Conservation (phyloP, 768 basidiomycete genomes). For the Pleurotus cornucopiae region DNA sequence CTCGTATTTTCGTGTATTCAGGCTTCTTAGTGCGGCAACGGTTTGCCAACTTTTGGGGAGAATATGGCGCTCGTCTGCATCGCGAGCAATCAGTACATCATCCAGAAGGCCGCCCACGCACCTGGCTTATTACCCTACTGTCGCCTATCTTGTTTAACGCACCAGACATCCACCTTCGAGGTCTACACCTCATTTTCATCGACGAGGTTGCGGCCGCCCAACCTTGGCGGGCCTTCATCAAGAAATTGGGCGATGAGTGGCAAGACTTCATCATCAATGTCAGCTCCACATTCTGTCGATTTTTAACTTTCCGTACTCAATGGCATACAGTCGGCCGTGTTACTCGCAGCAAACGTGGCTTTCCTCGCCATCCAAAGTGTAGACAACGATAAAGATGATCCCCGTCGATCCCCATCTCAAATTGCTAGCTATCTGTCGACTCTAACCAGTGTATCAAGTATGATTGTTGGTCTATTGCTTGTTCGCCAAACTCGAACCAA, state of each 20-base stretch:
- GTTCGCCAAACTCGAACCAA: constrained; percentile 35
- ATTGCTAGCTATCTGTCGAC: constrained; percentile 42
- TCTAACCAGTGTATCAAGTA: constrained; percentile 34
- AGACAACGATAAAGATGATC: constrained; percentile 14
- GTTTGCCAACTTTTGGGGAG: constrained; percentile 40
- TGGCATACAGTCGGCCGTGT: constrained; percentile 36
- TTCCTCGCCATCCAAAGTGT: constrained; percentile 44
- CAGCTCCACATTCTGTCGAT: constrained; percentile 10
- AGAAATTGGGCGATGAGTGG: constrained; percentile 33
- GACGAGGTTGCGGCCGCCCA: constrained; percentile 34
- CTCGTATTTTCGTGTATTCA: too few relatives aligned
- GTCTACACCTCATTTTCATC: constrained; percentile 42
- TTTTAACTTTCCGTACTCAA: neutral
- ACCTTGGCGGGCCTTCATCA: constrained; percentile 37
- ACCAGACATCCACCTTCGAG: constrained; percentile 36
- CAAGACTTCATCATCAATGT: constrained; percentile 40
- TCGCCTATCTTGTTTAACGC: constrained; percentile 41
- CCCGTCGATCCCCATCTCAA: constrained; percentile 23
- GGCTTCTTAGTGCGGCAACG: constrained; percentile 22
- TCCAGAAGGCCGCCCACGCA: constrained; percentile 7
- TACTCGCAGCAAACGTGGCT: constrained; percentile 44
- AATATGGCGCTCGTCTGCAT: constrained; percentile 37
- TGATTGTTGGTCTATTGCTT: constrained; percentile 39
- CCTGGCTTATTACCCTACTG: constrained; percentile 27
- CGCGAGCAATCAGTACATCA: constrained; percentile 22